Evolutionary conservation across 1,139 yeast genomes (phyloP).

Genomic region (Zygosaccharomyces pseudobailii): DNA sequence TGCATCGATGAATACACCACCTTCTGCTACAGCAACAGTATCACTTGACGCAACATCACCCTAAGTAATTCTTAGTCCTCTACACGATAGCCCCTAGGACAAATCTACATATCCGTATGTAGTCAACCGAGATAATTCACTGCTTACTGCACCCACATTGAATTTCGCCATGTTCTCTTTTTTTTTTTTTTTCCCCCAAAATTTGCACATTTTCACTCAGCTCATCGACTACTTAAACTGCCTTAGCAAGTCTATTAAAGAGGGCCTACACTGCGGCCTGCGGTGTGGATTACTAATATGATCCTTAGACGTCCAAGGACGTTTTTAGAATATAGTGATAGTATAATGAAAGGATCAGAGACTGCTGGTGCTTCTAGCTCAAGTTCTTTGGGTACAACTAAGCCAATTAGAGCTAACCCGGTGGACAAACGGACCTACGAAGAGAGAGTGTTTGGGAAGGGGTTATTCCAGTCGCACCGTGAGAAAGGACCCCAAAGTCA

Average conservation of each 20-base stretch:
- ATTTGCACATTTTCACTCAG: not conserved
- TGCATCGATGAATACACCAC: not conserved
- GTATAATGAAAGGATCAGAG: not conserved
- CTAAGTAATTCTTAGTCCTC: not conserved
- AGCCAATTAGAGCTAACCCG: not conserved
- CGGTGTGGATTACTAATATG: not conserved
- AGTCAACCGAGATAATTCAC: not conserved
- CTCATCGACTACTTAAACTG: not conserved
- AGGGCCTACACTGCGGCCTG: not conserved
- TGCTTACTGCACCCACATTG: not conserved
- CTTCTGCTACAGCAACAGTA: slow-evolving; percentile 2
- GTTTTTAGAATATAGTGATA: not conserved
- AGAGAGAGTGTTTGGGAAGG: slow-evolving; percentile 18
- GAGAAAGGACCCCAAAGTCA: not conserved
- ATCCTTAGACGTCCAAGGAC: not conserved
- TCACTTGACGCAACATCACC: not conserved
- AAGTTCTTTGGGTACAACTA: not conserved
- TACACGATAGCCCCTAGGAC: not conserved
- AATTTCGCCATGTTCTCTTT: not conserved
- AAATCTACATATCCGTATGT: not conserved
- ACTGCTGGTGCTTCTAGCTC: not conserved
- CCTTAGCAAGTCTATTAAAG: not conserved
- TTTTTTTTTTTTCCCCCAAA: not conserved
- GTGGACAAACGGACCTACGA: not conserved
- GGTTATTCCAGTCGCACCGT: slow-evolving; percentile 14